Base-by-base conservation (phyloP, 2,329 filamentous ascomycete species). In the Fusarium drepaniforme region DNA sequence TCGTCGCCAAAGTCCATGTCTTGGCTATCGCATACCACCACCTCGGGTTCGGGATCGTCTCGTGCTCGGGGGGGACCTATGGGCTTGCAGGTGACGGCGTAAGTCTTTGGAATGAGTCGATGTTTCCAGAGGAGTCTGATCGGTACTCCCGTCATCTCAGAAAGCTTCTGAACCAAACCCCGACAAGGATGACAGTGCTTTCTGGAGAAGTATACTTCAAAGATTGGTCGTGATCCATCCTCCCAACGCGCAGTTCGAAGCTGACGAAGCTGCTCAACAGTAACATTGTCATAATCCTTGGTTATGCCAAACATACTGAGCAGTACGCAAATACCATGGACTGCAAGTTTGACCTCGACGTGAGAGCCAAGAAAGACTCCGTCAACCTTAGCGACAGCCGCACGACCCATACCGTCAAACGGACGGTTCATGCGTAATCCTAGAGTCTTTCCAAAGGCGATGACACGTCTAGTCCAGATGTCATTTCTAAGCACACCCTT, bases 261-360 rank as follows among this genome's bases (percentile, higher is more conserved):
- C 9, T 42, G 37, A 3, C 42, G 33, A 8, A 84, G 75, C 0
- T 80, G 74, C 1, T 64, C 56, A 8, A 62, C 35, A 0, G 72
- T 75, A 8, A 83, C 53, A 2, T 67, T 73, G 30, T 78, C 53
- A 16, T 77, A 62, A 57, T 79, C 68, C 23, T 64, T 67, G 1
- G 78, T 71, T 53, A 83, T 78, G 16, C 53, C 63, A 49, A 81
- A 82, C 3, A 64, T 65, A 1, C 65, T 61, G 0, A 85, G 74
- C 0, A 84, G 69, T 0, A 79, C 62, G 9, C 79, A 80, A 0
- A 84, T 59, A 0, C 80, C 81, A 23, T 83, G 80, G 0, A 81
- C 77, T 0, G 84, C 82, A 0, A 86, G 79, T 66, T 86, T 86
- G 18, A 83, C 82, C 67, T 86, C 84, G 1, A 83, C 81, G 25